These are phyloP conservation scores for Bolboschoenoplectus hybrid DNA, from an alignment of 202 grass and related monocot species.

Conservation along the genomic window DNA sequence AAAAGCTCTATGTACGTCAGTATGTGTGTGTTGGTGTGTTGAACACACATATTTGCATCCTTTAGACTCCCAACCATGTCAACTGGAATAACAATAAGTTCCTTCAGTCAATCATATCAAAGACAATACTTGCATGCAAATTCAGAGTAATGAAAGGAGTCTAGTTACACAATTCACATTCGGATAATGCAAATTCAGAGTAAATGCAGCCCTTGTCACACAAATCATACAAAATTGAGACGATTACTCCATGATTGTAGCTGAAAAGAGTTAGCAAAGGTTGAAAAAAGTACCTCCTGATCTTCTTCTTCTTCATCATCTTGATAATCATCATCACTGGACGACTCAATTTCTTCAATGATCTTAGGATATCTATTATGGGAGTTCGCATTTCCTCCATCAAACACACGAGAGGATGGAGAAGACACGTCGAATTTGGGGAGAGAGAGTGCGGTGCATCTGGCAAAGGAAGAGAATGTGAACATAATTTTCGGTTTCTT, in stretches of 20 bases:
- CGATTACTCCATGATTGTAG: conserved; percentile 21
- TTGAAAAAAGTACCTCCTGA: conserved; percentile 32
- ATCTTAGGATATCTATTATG: conserved; percentile 41
- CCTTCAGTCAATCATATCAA: neutral
- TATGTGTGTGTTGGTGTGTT: neutral
- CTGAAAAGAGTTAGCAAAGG: neutral
- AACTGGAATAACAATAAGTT: neutral
- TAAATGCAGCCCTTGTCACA: neutral
- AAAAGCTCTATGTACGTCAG: neutral
- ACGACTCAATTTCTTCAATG: conserved; percentile 42
- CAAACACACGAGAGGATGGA: neutral
- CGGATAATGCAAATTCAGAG: neutral
- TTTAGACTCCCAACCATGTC: too few relatives aligned
- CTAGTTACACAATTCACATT: neutral
- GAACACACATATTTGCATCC: too few relatives aligned
- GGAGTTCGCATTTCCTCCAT: conserved; percentile 28
- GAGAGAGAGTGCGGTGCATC: conserved; percentile 50
- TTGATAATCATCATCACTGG: conserved; percentile 46
- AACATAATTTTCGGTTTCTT: conserved; percentile 43
- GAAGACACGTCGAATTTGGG: neutral
- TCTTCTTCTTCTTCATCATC: conserved; percentile 38
- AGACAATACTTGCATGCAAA: neutral
- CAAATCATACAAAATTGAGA: conserved; percentile 41
- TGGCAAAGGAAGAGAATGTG: conserved; percentile 74
- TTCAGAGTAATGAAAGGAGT: neutral